Base-by-base conservation (phyloP, 805 yeast genomes). In the Teunomyces tritomae region DNA sequence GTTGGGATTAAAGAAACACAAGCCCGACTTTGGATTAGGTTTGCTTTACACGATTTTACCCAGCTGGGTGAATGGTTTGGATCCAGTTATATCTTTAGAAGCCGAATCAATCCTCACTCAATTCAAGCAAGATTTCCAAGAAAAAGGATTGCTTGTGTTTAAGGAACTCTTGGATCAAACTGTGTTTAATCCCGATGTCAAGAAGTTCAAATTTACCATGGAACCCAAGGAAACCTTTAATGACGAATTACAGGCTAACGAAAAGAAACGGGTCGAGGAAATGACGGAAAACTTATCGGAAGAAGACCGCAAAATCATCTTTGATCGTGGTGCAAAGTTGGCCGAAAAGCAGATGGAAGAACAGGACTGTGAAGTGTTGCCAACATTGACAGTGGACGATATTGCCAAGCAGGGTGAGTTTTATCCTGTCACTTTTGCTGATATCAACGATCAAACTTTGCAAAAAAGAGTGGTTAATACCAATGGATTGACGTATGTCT, bases 11-110 rank as follows among this genome's bases (percentile, higher is more conserved):
- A 89, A 89, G 57, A 91, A 89, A 55, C 95, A 90, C 53, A 90
- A 85, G 56, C 84, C 98, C 0, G 87, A 88, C 50, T 94, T 89
- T 70, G 99, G 99, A 8, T 70, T 94, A 72, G 83, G 83, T 32
- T 63, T 92, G 41, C 71, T 92, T 29, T 82, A 82, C 61, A 77
- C 89, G 1, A 53, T 94, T 7, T 78, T 88, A n/a, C 88, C 96
- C 7, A 83, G 89, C 8, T 90, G 97, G 88, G 84, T 87, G 44
- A 89, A 89, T 62, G 81, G 80, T 17, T 78, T 80, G n/a, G 88
- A 89, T 64, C 95, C 96, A 1, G 71, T 92, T 54, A 77, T 81
- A 9, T 57, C 78, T 3, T 67, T 94, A 43, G 82, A 83, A 47
- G 86, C 88, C 67, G 86, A 87, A 54, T 74, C 73, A 8, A 71